Conservation (phyloP, 2,329 filamentous ascomycete genomes). For the Ophiobolus disseminans region DNA sequence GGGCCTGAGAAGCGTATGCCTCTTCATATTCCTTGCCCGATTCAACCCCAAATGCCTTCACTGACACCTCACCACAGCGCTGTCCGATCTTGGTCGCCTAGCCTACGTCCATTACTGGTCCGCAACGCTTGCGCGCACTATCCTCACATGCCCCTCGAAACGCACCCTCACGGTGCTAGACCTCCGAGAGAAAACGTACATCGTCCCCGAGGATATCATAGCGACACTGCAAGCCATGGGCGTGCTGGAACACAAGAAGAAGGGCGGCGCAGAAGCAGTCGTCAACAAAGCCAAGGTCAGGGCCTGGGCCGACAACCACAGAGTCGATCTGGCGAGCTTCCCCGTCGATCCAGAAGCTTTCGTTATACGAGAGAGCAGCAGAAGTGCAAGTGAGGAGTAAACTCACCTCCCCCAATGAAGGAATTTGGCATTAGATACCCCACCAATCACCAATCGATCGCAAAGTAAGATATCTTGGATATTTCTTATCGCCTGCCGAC, state of each 20-base stretch:
- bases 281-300: slow-evolving; percentile 66
- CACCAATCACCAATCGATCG: background rate
- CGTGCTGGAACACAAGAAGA: slow-evolving; percentile 63
- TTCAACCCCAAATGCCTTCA: no score
- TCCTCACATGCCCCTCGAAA: slow-evolving; percentile 56
- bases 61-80: slow-evolving; percentile 54
- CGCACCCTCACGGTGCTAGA: slow-evolving; percentile 70
- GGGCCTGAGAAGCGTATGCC: slow-evolving; percentile 83
- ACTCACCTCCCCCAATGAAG: background rate
- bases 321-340: slow-evolving; percentile 66
- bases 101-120: slow-evolving; percentile 90
- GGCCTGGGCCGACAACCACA: slow-evolving; percentile 70
- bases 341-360: slow-evolving; percentile 77
- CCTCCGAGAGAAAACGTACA: slow-evolving; percentile 80
- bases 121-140: slow-evolving; percentile 76
- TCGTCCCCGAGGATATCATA: slow-evolving; percentile 83
- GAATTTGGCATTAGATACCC: slow-evolving; percentile 15
- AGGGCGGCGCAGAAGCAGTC: slow-evolving; percentile 59
- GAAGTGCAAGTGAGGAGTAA: slow-evolving; percentile 54
- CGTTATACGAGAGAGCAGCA: slow-evolving; percentile 60
- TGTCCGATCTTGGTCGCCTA: slow-evolving; percentile 81
- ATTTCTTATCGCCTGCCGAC: background rate
- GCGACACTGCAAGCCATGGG: slow-evolving; percentile 80
- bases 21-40: no score
- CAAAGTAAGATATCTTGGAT: background rate